Evolutionary conservation across 2,329 filamentous ascomycete species (phyloP).

Genomic region (Thelonectria rubi): DNA sequence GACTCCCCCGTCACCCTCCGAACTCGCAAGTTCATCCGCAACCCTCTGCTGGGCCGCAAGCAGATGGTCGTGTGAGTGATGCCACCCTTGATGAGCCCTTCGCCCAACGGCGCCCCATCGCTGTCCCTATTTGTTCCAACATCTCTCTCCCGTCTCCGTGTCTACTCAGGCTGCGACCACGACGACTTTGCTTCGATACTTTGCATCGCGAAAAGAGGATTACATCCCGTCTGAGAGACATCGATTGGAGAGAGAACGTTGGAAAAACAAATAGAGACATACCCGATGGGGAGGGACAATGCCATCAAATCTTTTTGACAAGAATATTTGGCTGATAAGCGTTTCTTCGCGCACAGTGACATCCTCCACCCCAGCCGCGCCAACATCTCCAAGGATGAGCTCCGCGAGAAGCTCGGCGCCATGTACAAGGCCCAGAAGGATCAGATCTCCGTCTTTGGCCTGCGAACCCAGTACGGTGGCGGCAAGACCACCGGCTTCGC

Average conservation of each 20-base stretch:
- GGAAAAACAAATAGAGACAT: background rate
- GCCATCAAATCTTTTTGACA: slow-evolving; percentile 23
- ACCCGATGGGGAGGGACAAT: slow-evolving; percentile 21
- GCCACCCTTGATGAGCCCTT: slow-evolving; percentile 32
- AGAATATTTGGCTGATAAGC: slow-evolving; percentile 37
- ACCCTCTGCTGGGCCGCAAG: slow-evolving; percentile 97
- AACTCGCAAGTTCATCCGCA: slow-evolving; percentile 99
- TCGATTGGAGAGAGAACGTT: background rate
- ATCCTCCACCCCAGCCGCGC: slow-evolving; percentile 98
- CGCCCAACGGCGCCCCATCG: slow-evolving; percentile 23
- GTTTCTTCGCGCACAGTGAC: slow-evolving; percentile 70
- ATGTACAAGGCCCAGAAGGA: slow-evolving; percentile 99
- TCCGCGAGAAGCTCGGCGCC: slow-evolving; percentile 91
- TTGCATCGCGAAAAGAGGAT: slow-evolving; percentile 1
- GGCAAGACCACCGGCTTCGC: slow-evolving; percentile 99
- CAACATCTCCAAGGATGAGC: slow-evolving; percentile 99
- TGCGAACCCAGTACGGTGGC: slow-evolving; percentile 98
- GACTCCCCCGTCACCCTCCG: slow-evolving; percentile 83
- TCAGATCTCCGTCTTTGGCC: slow-evolving; percentile 96
- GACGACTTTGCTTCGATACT: slow-evolving; percentile 1
- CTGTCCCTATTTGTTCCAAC: slow-evolving; percentile 8
- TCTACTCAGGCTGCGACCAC: slow-evolving; percentile 11
- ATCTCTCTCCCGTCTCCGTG: background rate
- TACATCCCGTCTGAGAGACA: background rate
- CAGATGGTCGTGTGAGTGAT: slow-evolving; percentile 98